phyloP scores from a whole-genome alignment of 1,284 basidiomycete genomes.

The Microbotryum saponariae region DNA sequence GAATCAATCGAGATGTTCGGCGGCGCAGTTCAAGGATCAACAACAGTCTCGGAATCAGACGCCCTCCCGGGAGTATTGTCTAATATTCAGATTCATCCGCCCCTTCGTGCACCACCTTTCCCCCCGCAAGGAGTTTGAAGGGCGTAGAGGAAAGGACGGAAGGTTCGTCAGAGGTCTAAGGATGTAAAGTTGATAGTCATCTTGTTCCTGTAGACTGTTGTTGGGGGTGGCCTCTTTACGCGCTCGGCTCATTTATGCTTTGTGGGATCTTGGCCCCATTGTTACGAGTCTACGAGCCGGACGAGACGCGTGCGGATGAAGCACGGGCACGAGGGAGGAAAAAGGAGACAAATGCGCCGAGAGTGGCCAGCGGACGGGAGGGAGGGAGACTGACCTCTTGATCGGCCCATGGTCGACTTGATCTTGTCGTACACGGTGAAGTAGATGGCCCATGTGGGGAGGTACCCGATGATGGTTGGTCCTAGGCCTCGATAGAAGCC shows the following conservation, averaged over 20 bases:
- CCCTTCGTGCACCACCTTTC: not conserved
- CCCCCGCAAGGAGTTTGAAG: not conserved
- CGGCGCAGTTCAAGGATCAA: not conserved
- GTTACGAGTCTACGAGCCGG: not conserved
- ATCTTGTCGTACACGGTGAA: constrained; percentile 94
- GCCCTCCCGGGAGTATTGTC: constrained; percentile 30
- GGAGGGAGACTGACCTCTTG: constrained; percentile 33
- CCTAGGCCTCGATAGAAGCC: constrained; percentile 89
- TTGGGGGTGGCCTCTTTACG: too few relatives aligned
- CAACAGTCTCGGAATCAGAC: constrained; percentile 27
- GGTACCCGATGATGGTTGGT: constrained; percentile 87
- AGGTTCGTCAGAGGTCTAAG: constrained; percentile 37
- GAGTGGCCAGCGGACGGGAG: not conserved
- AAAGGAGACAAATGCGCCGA: not conserved
- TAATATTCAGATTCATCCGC: constrained; percentile 29
- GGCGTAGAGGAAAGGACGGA: constrained; percentile 4
- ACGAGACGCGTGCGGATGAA: not conserved
- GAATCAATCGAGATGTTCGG: not conserved
- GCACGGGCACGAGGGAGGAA: not conserved
- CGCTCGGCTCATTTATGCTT: too few relatives aligned
- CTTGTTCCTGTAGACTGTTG: not conserved
- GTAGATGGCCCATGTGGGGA: constrained; percentile 96
- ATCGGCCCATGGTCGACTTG: constrained; percentile 60
- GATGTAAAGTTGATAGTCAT: constrained; percentile 25
- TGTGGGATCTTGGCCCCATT: not conserved